A percentile compares a stretch with the other conserved stretches of the same genome.
Evolutionary conservation across 2,329 filamentous ascomycete species (phyloP).

Genomic region (Simplicillium sp.): DNA sequence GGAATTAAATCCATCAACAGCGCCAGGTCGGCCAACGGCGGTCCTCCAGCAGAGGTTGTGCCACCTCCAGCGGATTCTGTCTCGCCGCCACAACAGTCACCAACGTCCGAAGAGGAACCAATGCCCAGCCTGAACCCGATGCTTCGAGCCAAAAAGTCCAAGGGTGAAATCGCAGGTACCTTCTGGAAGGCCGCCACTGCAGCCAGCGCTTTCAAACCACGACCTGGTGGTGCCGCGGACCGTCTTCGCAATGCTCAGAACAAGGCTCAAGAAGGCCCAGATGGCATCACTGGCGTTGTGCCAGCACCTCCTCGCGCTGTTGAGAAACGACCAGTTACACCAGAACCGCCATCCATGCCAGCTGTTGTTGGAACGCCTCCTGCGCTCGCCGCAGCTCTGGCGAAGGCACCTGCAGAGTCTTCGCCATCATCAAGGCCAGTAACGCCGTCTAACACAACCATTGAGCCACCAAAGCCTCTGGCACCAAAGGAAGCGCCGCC

Average conservation of each 20-base stretch:
- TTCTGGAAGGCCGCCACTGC: conserved; percentile 72
- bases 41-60: neutral
- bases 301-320: conserved; percentile 57
- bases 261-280: conserved; percentile 58
- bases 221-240: conserved; percentile 78
- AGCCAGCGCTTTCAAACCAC: conserved; percentile 64
- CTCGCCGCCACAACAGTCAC: neutral
- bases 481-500: conserved; percentile 16
- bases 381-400: conserved; percentile 5
- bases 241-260: conserved; percentile 56
- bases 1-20: no score
- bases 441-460: conserved; percentile 7
- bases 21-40: neutral
- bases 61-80: neutral
- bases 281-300: conserved; percentile 84
- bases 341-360: conserved; percentile 13
- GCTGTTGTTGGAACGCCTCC: conserved; percentile 10
- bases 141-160: conserved; percentile 72
- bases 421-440: neutral
- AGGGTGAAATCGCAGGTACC: conserved; percentile 62
- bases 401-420: conserved; percentile 11
- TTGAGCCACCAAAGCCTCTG: neutral
- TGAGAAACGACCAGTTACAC: conserved; percentile 20
- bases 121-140: conserved; percentile 82
- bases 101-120: conserved; percentile 24